These are phyloP conservation scores for Fusarium nodosum DNA, from an alignment of 2,329 filamentous ascomycete genomes.

Conservation along the genomic window DNA sequence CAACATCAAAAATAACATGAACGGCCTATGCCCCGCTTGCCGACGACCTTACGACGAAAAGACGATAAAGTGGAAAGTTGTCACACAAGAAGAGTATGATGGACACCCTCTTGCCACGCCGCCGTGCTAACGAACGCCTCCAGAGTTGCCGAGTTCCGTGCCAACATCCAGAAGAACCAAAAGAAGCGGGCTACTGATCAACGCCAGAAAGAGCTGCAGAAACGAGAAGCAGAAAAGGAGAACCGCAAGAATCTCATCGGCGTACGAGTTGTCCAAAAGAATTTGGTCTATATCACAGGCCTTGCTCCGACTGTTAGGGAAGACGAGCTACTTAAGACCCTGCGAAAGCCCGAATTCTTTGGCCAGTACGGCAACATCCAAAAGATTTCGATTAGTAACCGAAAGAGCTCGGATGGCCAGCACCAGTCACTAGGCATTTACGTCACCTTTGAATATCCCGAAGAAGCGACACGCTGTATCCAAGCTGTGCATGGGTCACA, in stretches of 20 bases:
- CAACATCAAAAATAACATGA: constrained; percentile 98
- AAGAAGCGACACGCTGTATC: constrained; percentile 92
- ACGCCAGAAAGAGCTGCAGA: constrained; percentile 94
- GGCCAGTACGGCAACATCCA: constrained; percentile 98
- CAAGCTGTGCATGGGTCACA: constrained; percentile 90
- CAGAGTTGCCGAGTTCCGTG: constrained; percentile 80
- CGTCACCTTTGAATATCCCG: constrained; percentile 94
- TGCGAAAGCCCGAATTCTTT: constrained; percentile 93
- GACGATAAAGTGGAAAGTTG: constrained; percentile 96
- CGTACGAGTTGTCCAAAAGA: constrained; percentile 97
- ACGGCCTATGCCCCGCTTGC: constrained; percentile 97
- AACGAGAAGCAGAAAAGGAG: constrained; percentile 94
- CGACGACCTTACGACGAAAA: constrained; percentile 95
- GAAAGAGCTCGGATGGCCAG: constrained; percentile 80
- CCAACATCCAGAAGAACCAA: constrained; percentile 87
- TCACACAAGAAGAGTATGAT: constrained; percentile 92
- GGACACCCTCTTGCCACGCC: constrained; percentile 6
- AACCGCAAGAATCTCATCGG: constrained; percentile 97
- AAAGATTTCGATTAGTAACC: constrained; percentile 98
- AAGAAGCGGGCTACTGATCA: constrained; percentile 88
- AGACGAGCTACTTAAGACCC: constrained; percentile 89
- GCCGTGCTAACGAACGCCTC: constrained; percentile 43
- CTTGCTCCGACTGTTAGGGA: constrained; percentile 92
- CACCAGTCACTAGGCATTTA: constrained; percentile 96
- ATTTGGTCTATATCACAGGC: constrained; percentile 97